Conservation (phyloP, 768 basidiomycete species). For the Boletus fagicola region DNA sequence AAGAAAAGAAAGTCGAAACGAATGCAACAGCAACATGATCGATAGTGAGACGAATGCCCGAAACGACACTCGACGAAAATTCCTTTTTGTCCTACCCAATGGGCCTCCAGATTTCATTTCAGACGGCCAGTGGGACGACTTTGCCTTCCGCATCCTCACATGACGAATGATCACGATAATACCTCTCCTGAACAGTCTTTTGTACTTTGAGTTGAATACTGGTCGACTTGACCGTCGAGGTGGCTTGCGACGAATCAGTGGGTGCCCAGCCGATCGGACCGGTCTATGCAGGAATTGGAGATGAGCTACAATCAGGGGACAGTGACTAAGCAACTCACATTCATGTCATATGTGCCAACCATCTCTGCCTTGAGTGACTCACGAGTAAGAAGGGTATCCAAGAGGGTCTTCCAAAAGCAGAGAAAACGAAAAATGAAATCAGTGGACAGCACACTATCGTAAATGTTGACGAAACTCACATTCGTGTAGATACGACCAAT, state of each 20-base stretch:
- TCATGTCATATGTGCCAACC: not conserved
- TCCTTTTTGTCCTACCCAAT: no score
- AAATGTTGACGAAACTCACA: not conserved
- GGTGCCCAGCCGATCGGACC: not conserved
- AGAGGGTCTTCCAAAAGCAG: not conserved
- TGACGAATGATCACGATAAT: not conserved
- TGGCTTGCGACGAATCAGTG: not conserved
- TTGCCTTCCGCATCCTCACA: not conserved
- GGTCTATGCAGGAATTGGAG: not conserved
- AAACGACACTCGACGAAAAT: not conserved
- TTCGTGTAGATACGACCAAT: constrained; percentile 2
- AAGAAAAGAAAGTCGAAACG: no score
- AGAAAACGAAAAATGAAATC: not conserved
- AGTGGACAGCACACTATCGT: not conserved
- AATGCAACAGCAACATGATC: no score
- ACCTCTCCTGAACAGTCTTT: not conserved
- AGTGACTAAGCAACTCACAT: not conserved
- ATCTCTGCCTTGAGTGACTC: constrained; percentile 1
- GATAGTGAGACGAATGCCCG: no score
- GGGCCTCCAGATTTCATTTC: not conserved
- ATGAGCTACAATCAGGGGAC: not conserved
- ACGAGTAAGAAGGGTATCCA: constrained; percentile 15
- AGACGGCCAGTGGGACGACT: not conserved
- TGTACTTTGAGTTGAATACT: not conserved
- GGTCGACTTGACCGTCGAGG: not conserved